Evolutionary conservation across 257 asterid species (phyloP).

Genomic region (Nicotiana undulata): DNA sequence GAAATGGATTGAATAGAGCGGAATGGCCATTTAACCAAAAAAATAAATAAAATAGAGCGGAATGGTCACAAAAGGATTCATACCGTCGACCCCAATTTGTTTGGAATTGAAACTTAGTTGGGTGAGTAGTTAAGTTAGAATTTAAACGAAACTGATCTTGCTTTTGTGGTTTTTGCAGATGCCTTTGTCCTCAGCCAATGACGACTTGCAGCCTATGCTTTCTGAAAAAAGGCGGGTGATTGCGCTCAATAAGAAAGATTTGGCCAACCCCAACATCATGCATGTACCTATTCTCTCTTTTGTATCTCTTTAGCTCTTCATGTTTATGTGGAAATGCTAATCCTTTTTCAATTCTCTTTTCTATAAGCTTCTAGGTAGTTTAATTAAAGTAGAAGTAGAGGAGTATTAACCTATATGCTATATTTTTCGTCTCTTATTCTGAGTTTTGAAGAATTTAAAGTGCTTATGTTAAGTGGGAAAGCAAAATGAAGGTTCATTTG

Average conservation of each 20-base stretch:
- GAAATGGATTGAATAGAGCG: no score
- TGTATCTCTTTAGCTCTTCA: background rate
- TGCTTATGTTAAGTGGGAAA: background rate
- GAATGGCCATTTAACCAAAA: no score
- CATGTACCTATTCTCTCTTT: conserved; percentile 37
- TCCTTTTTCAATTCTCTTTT: background rate
- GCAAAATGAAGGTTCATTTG: background rate
- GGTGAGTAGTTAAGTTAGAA: background rate
- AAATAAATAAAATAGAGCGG: background rate
- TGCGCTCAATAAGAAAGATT: conserved; percentile 92
- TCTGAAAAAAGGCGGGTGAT: conserved; percentile 63
- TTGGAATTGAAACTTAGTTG: background rate
- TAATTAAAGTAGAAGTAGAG: background rate
- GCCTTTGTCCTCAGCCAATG: conserved; percentile 78
- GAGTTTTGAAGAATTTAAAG: background rate
- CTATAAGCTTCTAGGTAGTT: background rate
- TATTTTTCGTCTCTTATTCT: background rate
- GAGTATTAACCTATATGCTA: background rate
- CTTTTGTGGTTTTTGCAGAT: conserved; percentile 32
- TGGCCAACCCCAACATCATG: conserved; percentile 89
- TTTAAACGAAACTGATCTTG: background rate
- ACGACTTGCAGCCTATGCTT: conserved; percentile 72
- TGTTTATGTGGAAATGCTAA: background rate
- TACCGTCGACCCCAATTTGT: no score
- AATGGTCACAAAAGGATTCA: no score